These are phyloP conservation scores for Guyanaporus albipodus DNA, from an alignment of 768 basidiomycete species.

Conservation along the genomic window DNA sequence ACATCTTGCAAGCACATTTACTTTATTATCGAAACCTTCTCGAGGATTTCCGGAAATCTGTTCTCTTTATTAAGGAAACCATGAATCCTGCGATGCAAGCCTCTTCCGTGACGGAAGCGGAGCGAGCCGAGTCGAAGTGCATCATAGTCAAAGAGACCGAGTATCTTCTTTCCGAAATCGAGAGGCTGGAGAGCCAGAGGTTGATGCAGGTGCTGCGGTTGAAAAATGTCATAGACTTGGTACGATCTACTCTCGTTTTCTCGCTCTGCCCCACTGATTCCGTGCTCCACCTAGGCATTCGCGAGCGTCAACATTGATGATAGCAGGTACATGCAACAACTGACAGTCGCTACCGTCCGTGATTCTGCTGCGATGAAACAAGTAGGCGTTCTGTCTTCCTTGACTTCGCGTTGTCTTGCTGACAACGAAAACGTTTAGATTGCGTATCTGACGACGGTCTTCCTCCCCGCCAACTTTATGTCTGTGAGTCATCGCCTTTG, in stretches of 20 bases:
- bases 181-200: constrained; percentile 39
- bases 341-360: constrained; percentile 43
- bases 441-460: constrained; percentile 57
- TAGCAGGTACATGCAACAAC: constrained; percentile 45
- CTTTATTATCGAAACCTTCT: constrained; percentile 53
- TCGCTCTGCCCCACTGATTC: background rate
- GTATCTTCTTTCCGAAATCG: constrained; percentile 47
- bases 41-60: constrained; percentile 49
- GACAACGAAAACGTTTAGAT: constrained; percentile 15
- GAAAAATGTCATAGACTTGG: constrained; percentile 34
- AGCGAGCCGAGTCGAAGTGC: constrained; percentile 20
- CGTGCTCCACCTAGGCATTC: constrained; percentile 46
- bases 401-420: constrained; percentile 23
- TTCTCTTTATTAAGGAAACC: constrained; percentile 46
- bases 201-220: constrained; percentile 28
- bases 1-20: constrained; percentile 54
- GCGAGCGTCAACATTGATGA: constrained; percentile 57
- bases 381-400: constrained; percentile 13
- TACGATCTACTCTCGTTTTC: constrained; percentile 6
- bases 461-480: constrained; percentile 51
- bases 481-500: constrained; percentile 23
- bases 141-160: constrained; percentile 46
- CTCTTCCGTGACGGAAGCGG: constrained; percentile 6
- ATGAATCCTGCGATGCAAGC: constrained; percentile 46
- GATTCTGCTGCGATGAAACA: constrained; percentile 42